These are phyloP conservation scores for Triticum turgidum DNA, from an alignment of 176 grass and related monocot genomes.

Conservation along the genomic window DNA sequence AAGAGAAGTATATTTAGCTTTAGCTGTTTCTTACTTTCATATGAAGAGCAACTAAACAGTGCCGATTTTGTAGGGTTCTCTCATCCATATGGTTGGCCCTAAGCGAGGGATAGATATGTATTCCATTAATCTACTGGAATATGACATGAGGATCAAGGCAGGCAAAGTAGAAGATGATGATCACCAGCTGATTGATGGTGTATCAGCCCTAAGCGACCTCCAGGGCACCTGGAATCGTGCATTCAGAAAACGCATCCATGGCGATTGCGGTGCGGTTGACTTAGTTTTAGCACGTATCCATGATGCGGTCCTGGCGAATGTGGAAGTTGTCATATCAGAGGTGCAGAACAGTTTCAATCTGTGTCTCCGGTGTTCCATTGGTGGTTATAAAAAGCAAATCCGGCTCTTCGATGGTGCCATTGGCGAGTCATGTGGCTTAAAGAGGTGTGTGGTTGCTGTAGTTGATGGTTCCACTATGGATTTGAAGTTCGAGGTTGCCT, in stretches of 20 bases:
- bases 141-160: constrained; percentile 22
- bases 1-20: not conserved
- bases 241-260: constrained; percentile 12
- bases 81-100: constrained; percentile 12
- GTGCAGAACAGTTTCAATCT: not conserved
- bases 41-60: not conserved
- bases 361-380: not conserved
- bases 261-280: not conserved
- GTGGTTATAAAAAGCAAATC: not conserved
- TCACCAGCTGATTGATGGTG: constrained; percentile 23
- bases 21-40: not conserved
- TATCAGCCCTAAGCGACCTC: not conserved
- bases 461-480: not conserved
- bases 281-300: not conserved
- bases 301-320: not conserved
- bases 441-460: constrained; percentile 14
- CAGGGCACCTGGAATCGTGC: not conserved
- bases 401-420: constrained; percentile 7
- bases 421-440: not conserved
- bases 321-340: constrained; percentile 22
- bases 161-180: not conserved
- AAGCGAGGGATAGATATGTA: constrained; percentile 21
- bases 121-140: not conserved
- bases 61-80: constrained; percentile 21
- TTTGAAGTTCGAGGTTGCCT: constrained; percentile 12